phyloP scores from a whole-genome alignment of 768 basidiomycete genomes.

The Boletus patriciae region DNA sequence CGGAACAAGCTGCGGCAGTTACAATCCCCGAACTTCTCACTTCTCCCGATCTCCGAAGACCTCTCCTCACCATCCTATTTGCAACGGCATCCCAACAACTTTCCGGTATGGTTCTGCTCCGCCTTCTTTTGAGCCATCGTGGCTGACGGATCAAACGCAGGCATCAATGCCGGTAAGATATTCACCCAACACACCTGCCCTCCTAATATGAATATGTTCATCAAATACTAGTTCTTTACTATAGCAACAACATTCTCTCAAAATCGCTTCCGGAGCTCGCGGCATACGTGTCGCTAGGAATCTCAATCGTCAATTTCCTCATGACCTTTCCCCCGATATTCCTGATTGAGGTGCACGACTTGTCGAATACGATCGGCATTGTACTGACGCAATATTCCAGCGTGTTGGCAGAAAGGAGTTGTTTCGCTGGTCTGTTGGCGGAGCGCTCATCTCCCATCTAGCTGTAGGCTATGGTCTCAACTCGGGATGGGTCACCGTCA shows the following conservation, averaged over 20 bases:
- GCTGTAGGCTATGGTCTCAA: conserved; percentile 73
- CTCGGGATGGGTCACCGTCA: conserved; percentile 53
- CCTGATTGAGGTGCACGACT: conserved; percentile 66
- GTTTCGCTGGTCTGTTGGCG: conserved; percentile 62
- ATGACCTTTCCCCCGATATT: conserved; percentile 81
- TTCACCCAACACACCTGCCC: not conserved
- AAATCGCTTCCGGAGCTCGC: conserved; percentile 77
- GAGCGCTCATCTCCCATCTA: conserved; percentile 64
- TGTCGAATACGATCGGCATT: conserved; percentile 2
- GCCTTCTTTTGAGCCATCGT: not conserved
- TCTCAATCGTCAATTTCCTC: conserved; percentile 78
- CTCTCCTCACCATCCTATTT: conserved; percentile 64
- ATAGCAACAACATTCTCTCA: conserved; percentile 85
- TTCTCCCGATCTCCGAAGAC: conserved; percentile 54
- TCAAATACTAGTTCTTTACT: conserved; percentile 68
- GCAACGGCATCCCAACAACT: conserved; percentile 79
- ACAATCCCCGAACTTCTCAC: conserved; percentile 55
- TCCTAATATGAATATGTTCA: not conserved
- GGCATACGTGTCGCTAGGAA: conserved; percentile 79
- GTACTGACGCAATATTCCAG: conserved; percentile 37
- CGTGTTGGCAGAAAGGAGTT: conserved; percentile 71
- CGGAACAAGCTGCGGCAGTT: conserved; percentile 35
- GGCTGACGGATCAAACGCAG: conserved; percentile 35
- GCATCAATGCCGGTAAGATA: conserved; percentile 70
- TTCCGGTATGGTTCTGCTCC: conserved; percentile 50